Base-by-base conservation (phyloP, 1,284 basidiomycete genomes). In the Papiliotrema terrestris region DNA sequence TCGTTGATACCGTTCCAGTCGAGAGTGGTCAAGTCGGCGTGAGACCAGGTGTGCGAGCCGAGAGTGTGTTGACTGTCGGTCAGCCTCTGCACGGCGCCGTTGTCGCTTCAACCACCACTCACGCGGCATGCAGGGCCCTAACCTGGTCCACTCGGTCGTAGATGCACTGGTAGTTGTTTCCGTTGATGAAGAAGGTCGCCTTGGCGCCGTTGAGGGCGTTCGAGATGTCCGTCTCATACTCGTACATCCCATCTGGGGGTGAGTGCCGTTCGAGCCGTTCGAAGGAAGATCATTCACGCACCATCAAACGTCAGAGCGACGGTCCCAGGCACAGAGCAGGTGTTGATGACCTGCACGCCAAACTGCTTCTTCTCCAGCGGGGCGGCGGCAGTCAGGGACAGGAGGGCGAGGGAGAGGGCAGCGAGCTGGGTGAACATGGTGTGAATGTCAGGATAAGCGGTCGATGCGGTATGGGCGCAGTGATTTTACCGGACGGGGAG, bases 11-110 rank as follows among this genome's bases (percentile, higher is more conserved):
- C 53, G 37, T 76, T 72, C 67, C 75, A 73, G 25, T 67, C 66
- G 37, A 83, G 69, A 1, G 66, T 77, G 26, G 74, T 76, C 19
- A 84, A 65, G 62, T 84, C 75, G 19, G 72, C 63, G 65, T 84
- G 83, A 6, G 73, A 71, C 83, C 83, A 84, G 29, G 82, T 82
- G 62, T 84, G 83, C 23, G 80, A 81, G 4, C 75, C 83, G 39
- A 84, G 63, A 48, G 82, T 81, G 66, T 83, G 82, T 2, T 80
- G 80, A 9, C 68, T 65, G 51, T 13, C 26, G 39, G 35, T 36
- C 17, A 26, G 44, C 36, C 14, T 19, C 22, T 43, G 39, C 20
- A 37, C 25, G 13, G 8, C 26, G 45, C 20, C 8, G 32, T n/a
- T n/a, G n/a, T n/a, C n/a, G n/a, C n/a, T n/a, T n/a, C 14, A 35